These are phyloP conservation scores for Scutellaria baicalensis DNA, from an alignment of 257 asterid species.

Conservation along the genomic window DNA sequence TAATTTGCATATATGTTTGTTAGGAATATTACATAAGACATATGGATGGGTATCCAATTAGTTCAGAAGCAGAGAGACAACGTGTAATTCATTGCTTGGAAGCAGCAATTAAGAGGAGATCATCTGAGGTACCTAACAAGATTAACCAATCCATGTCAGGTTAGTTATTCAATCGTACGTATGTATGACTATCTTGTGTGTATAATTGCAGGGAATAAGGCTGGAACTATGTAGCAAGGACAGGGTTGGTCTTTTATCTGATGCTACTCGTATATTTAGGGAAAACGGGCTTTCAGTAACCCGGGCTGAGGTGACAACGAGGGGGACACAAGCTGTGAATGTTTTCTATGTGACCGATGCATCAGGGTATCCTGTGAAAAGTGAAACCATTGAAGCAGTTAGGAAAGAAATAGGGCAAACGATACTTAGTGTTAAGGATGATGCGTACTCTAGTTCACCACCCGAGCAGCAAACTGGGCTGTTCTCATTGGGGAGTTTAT, in stretches of 20 bases:
- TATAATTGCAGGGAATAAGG: conserved; percentile 42
- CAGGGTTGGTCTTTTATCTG: conserved; percentile 53
- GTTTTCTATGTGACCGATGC: conserved; percentile 54
- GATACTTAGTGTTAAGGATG: conserved; percentile 46
- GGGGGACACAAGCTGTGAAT: conserved; percentile 48
- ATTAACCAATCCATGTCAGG: not conserved
- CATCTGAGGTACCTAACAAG: conserved; percentile 37
- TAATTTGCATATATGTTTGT: not conserved
- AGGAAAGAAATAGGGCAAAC: conserved; percentile 49
- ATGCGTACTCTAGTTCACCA: conserved; percentile 17
- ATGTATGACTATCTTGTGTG: not conserved
- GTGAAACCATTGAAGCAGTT: conserved; percentile 46
- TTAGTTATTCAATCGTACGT: no score
- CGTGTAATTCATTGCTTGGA: conserved; percentile 59
- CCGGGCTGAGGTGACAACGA: conserved; percentile 62
- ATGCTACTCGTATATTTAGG: conserved; percentile 57
- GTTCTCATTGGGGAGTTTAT: conserved; percentile 60
- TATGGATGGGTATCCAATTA: conserved; percentile 52
- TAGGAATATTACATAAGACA: conserved; percentile 73
- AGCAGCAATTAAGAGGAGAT: conserved; percentile 68
- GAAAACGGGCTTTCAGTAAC: conserved; percentile 56
- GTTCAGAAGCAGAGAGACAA: conserved; percentile 56
- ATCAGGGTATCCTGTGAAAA: conserved; percentile 41
- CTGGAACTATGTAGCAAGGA: conserved; percentile 57
- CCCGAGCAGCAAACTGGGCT: conserved; percentile 33